Evolutionary conservation across 1,139 yeast genomes (phyloP), one percentile per base, ranked within the genome.

Genomic region (Yamadazyma pseudoaaseri): DNA sequence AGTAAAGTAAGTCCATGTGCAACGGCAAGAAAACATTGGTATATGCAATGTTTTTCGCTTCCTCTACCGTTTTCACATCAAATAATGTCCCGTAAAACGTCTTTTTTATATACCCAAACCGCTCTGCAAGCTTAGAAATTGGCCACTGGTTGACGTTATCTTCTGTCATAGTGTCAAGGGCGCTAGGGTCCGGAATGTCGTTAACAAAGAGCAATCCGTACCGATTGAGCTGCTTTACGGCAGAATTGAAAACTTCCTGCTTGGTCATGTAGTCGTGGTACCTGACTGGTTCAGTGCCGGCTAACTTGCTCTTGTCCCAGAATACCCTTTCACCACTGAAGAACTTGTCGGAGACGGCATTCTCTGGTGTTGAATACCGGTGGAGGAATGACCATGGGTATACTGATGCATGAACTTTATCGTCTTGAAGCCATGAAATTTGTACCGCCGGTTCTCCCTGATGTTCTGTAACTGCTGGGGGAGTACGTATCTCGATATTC

Each of bases 1-100:
- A 80, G 58, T 85, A 86, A 33, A 81, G 67, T 26, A 86, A 65
- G 47, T 86, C 95, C 86, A 83, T 85, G 49, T 86, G 95, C 37
- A 86, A 64, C 3, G 92, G 92, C 34, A 86, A 65, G 43, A 77
- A 78, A 2, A 71, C 71, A 32, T 72, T 68, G 3, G 94, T 82
- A 49, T 83, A 79, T 2, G 94, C 94, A 31, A 85, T 81, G 45
- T 86, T 84, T 36, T 73, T 77, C n/a, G 92, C 85, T 8, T 76
- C 72, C 29, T 58, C 57, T 8, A 70, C 71, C 26, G 78, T 76
- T 36, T 69, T 71, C 5, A 85, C 92, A 50, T 85, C 86, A 62
- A 86, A 86, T 3, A 81, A 64, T 2, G 76, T 69, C 1, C 95
- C 95, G 49, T 84, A 84, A 47, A 86, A 82, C 0, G 95, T 85